Evolutionary conservation across 192 early-diverging fungal genomes (phyloP).

Genomic region (Chytriomyces confervae): DNA sequence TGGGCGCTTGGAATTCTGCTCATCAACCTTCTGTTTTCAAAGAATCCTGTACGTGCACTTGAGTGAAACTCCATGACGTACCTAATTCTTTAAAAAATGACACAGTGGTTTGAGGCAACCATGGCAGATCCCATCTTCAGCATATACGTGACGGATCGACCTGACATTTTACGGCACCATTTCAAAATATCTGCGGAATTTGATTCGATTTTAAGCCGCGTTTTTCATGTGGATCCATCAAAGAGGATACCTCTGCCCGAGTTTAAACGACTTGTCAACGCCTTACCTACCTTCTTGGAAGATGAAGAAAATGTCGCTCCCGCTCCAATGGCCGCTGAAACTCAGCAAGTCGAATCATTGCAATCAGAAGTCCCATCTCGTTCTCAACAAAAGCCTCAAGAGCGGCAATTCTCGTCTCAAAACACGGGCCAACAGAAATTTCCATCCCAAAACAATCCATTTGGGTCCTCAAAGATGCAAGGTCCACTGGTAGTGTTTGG

Average conservation of each 20-base stretch:
- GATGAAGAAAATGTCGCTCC: not conserved
- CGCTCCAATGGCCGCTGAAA: not conserved
- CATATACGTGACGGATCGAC: constrained; percentile 49
- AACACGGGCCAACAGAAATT: not conserved
- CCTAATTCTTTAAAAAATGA: not conserved
- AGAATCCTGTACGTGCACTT: constrained; percentile 64
- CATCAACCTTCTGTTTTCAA: constrained; percentile 74
- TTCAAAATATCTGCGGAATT: constrained; percentile 39
- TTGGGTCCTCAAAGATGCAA: constrained; percentile 31
- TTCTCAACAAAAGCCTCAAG: not conserved
- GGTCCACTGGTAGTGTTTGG: constrained; percentile 34
- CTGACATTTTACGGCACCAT: constrained; percentile 42
- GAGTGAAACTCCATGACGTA: not conserved
- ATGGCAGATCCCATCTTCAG: constrained; percentile 78
- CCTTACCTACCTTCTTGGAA: constrained; percentile 30
- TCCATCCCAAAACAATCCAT: constrained; percentile 11
- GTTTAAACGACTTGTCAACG: constrained; percentile 28
- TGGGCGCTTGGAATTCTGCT: constrained; percentile 86
- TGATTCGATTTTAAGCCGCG: constrained; percentile 26
- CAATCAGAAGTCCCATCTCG: not conserved
- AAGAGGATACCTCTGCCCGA: constrained; percentile 27
- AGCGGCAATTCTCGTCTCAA: no score
- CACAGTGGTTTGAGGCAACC: constrained; percentile 58
- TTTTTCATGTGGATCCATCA: constrained; percentile 33
- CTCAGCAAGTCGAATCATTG: not conserved